Base-by-base conservation (phyloP, 1,139 yeast species). In the Yamadazyma songkhlaensis region DNA sequence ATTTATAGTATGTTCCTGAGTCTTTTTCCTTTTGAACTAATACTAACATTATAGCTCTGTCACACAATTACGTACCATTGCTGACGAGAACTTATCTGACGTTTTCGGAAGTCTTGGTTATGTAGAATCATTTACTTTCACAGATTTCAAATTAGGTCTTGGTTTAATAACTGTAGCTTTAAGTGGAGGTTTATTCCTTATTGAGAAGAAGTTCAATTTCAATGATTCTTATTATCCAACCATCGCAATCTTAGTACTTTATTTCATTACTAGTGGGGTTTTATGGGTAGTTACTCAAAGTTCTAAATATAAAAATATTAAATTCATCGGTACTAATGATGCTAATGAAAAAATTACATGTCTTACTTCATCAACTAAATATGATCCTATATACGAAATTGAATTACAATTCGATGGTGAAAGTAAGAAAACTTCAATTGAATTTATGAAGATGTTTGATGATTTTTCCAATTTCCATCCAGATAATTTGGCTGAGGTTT, bases 111-210 rank as follows among this genome's bases (percentile, higher is more conserved):
- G 72, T 32, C 60, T 81, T 35, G 92, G 90, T 2, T 89, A 76
- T 57, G 62, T 60, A 11, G 87, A 87, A 56, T 67, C 79, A 14
- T 81, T 79, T 53, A 52, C 52, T 10, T 56, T 81, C 26, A 67
- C 67, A 34, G 95, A 89, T 53, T 60, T 74, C 21, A 82, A 84
- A 49, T 67, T 90, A 33, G 80, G 72, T 1, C 58, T 89, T 31
- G 96, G 96, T 0, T 81, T 79, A 49, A 47, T 71, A 9, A 77
- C 88, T 3, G 90, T 85, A 8, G 62, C 67, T 1, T 62, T 82
- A 12, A 86, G 95, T 2, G 96, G 75, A 1, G 57, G 66, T 5
- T 75, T 88, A 40, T 88, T 77, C 54, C 68, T 71, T 41, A 57
- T 79, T 31, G 97, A 90, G 57, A 84, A 84, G 60, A 76, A 78